These are phyloP conservation scores for Penicillium canescens DNA, from an alignment of 495 filamentous ascomycete genomes.

Conservation along the genomic window DNA sequence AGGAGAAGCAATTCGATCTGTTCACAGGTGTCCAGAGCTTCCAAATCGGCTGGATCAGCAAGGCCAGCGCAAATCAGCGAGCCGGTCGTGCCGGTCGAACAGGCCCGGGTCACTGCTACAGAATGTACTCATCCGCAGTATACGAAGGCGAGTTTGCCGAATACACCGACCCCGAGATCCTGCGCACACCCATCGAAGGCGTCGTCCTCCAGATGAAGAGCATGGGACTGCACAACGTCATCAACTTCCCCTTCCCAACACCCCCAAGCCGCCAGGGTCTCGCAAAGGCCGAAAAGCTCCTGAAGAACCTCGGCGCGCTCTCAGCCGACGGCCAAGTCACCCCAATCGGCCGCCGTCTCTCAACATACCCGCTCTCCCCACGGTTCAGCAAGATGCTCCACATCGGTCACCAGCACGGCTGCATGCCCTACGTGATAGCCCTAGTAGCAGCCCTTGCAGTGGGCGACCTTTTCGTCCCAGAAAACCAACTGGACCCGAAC, in stretches of 20 bases:
- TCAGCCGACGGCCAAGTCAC: conserved; percentile 72
- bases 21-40: conserved; percentile 92
- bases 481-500: conserved; percentile 69
- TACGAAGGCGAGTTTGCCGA: conserved; percentile 89
- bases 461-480: conserved; percentile 82
- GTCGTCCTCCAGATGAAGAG: conserved; percentile 94
- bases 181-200: conserved; percentile 88
- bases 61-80: conserved; percentile 91
- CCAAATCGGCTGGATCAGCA: conserved; percentile 94
- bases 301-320: conserved; percentile 72
- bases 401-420: conserved; percentile 80
- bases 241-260: conserved; percentile 98
- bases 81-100: conserved; percentile 94
- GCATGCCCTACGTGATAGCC: conserved; percentile 84
- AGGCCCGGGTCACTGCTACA: conserved; percentile 93
- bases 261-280: conserved; percentile 80
- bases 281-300: conserved; percentile 80
- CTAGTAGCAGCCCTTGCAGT: conserved; percentile 87
- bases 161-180: conserved; percentile 84
- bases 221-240: conserved; percentile 88
- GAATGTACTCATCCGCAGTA: conserved; percentile 89
- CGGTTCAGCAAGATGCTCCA: conserved; percentile 88
- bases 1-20: conserved; percentile 84
- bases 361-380: conserved; percentile 84
- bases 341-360: conserved; percentile 73